A percentile compares a stretch with the other conserved stretches of the same genome.
Conservation (phyloP, 805 yeast genomes). For the Teunomyces barrocoloradensis region DNA sequence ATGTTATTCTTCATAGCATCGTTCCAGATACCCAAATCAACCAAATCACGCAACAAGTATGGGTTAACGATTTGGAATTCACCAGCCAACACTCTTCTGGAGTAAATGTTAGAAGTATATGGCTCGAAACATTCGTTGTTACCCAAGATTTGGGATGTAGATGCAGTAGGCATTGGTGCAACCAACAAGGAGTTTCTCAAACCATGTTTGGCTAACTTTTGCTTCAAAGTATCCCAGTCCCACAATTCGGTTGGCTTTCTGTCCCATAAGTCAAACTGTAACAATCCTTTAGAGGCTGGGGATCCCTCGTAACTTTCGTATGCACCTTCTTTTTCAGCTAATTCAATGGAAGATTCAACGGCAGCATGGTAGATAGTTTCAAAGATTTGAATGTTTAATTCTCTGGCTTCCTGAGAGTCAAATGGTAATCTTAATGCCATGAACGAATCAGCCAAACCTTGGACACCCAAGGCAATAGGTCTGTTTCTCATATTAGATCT, state of each 20-base stretch:
- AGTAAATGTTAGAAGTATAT: constrained; percentile 58
- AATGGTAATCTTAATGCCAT: constrained; percentile 56
- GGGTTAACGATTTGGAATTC: constrained; percentile 65
- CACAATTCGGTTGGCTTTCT: constrained; percentile 53
- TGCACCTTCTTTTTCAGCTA: constrained; percentile 50
- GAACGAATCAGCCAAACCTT: constrained; percentile 60
- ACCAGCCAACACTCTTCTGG: constrained; percentile 62
- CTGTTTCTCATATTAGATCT: constrained; percentile 55
- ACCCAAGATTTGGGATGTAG: constrained; percentile 61
- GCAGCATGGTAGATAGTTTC: constrained; percentile 63
- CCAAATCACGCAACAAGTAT: constrained; percentile 55
- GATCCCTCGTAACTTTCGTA: constrained; percentile 54
- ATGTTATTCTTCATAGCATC: constrained; percentile 56
- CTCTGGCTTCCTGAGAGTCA: constrained; percentile 56
- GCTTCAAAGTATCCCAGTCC: constrained; percentile 57
- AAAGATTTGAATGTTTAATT: constrained; percentile 56
- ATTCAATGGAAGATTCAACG: constrained; percentile 54
- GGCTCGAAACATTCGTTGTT: constrained; percentile 65
- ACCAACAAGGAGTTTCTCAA: constrained; percentile 58
- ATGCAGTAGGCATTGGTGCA: constrained; percentile 70
- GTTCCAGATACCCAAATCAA: constrained; percentile 57
- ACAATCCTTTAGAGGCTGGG: constrained; percentile 56
- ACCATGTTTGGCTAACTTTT: constrained; percentile 47
- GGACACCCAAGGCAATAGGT: constrained; percentile 64
- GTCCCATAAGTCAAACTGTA: constrained; percentile 59